Conservation (phyloP, 1,139 yeast genomes). For the Spathaspora sp. region DNA sequence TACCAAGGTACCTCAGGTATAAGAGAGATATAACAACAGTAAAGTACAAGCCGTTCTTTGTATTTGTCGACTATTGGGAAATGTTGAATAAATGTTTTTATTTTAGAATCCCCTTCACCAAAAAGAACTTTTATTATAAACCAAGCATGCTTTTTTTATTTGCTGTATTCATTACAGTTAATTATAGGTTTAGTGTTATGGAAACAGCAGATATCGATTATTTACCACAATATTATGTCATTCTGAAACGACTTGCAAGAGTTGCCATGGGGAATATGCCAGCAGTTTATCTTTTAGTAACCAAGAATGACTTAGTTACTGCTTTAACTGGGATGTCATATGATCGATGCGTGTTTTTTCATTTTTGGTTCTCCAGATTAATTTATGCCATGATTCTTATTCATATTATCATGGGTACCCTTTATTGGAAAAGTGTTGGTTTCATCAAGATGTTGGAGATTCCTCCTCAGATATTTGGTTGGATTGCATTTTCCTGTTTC, state of each 20-base stretch:
- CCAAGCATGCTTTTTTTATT: constrained; percentile 39
- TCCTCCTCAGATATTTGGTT: constrained; percentile 53
- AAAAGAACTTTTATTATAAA: constrained; percentile 29
- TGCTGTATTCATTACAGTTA: constrained; percentile 27
- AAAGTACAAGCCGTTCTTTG: constrained; percentile 21
- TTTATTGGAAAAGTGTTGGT: constrained; percentile 42
- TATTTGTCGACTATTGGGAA: constrained; percentile 27
- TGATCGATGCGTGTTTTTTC: constrained; percentile 40
- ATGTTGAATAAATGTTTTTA: constrained; percentile 26
- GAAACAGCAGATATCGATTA: constrained; percentile 41
- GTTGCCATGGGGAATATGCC: constrained; percentile 47
- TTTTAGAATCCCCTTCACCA: constrained; percentile 20
- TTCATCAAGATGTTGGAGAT: constrained; percentile 38
- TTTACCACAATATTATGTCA: constrained; percentile 35
- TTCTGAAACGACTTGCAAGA: constrained; percentile 45
- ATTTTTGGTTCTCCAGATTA: constrained; percentile 45
- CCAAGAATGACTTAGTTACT: constrained; percentile 42
- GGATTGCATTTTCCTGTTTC: constrained; percentile 43
- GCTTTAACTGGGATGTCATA: constrained; percentile 43
- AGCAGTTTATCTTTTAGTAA: constrained; percentile 31
- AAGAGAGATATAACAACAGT: constrained; percentile 15
- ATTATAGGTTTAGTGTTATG: constrained; percentile 24
- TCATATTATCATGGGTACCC: constrained; percentile 28
- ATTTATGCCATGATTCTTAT: constrained; percentile 38
- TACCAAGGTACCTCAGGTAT: constrained; percentile 27